Conservation (phyloP, 495 filamentous ascomycete species). For the Penicillium coffeae region DNA sequence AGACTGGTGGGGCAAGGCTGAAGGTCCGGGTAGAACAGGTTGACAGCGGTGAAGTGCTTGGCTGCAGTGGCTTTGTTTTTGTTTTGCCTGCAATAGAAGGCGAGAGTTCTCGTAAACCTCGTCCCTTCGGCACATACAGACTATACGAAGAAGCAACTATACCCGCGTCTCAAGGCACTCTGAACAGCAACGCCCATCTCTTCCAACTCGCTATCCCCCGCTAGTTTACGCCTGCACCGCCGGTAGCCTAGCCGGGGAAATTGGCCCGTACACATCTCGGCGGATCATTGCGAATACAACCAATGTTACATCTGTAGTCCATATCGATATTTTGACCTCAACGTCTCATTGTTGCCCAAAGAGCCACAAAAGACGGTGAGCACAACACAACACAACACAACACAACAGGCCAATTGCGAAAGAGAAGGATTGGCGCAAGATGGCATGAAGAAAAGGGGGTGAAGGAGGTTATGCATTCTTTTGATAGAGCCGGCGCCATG, state of each 20-base stretch:
- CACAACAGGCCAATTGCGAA: not conserved
- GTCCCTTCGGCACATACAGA: conserved; percentile 4
- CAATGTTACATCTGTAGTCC: conserved; percentile 20
- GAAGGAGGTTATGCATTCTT: not conserved
- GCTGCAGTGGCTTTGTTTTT: conserved; percentile 14
- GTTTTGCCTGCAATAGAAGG: not conserved
- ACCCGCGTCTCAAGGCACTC: too few species aligned
- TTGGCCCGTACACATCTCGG: conserved; percentile 7
- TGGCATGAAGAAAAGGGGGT: not conserved
- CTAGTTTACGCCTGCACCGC: conserved; percentile 23
- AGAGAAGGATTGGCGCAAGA: not conserved
- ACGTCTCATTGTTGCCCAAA: conserved; percentile 13
- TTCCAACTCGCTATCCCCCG: not conserved
- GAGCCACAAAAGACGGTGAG: conserved; percentile 30
- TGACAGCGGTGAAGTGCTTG: conserved; percentile 28
- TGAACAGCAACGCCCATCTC: too few species aligned
- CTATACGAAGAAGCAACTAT: too few species aligned
- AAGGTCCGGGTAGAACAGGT: not conserved
- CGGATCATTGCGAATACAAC: conserved; percentile 18
- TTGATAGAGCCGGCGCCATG: not conserved
- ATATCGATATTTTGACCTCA: conserved; percentile 25
- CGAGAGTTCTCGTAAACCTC: too few species aligned
- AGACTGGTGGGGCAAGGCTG: not conserved
- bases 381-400: conserved; percentile 18
- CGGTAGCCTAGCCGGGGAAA: conserved; percentile 19